Percentiles rank a stretch among this genome's conserved stretches.
Conservation (phyloP, 768 basidiomycete species). For the Termitomyces sp. region DNA sequence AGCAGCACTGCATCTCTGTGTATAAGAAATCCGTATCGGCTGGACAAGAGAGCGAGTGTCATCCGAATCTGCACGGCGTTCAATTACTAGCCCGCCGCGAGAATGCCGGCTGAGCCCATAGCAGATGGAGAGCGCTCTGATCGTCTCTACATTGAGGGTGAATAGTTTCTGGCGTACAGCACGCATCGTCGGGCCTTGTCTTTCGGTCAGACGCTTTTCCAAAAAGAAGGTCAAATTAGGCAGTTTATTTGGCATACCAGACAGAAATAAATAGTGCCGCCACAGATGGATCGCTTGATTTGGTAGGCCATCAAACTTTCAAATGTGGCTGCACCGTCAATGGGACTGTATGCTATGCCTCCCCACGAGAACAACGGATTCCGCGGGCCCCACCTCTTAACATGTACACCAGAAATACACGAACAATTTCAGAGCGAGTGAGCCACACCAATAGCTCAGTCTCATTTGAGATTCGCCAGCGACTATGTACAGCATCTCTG, state of each 20-base stretch:
- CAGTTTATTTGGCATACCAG: conserved; percentile 1
- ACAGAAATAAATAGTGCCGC: not conserved
- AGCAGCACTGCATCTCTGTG: conserved; percentile 8
- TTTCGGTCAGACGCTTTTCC: not conserved
- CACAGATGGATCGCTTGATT: not conserved
- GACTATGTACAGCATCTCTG: not conserved
- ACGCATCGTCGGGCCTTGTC: not conserved
- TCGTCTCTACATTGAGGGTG: not conserved
- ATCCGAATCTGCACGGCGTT: not conserved
- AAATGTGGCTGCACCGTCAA: conserved; percentile 3
- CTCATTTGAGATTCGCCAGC: not conserved
- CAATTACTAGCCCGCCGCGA: not conserved
- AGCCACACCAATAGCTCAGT: not conserved
- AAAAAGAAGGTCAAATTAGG: not conserved
- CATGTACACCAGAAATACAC: not conserved
- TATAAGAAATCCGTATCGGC: not conserved
- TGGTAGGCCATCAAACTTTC: not conserved
- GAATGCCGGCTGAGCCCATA: not conserved
- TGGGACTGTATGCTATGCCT: not conserved
- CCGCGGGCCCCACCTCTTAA: not conserved
- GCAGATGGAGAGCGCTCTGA: not conserved
- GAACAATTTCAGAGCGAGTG: no score
- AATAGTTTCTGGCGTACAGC: not conserved
- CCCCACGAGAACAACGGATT: not conserved
- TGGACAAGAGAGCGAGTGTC: not conserved